Evolutionary conservation across 164 flowering plant genomes (phyloP), one percentile per base, ranked within the genome.

Genomic region (Platanus orientalis): DNA sequence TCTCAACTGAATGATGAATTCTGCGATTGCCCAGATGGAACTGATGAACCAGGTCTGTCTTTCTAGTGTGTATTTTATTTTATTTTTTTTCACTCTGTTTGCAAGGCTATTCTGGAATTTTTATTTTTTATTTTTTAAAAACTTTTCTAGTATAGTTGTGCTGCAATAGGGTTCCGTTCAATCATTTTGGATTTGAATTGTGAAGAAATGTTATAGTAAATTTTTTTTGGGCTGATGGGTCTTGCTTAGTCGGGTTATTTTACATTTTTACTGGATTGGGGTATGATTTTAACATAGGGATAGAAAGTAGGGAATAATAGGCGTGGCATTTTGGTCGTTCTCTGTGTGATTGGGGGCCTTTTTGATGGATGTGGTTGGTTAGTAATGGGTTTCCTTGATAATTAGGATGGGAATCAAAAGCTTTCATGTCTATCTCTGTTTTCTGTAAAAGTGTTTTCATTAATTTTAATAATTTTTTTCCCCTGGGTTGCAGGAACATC

Each of bases 21-120:
- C 75, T 92, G 98, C 54, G 98, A 92, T 60, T 92, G 98, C 71
- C 78, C 80, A 23, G 98, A 92, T 58, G 94, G 88, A 68, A 80
- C 96, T 42, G 98, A 92, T 66, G 98, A 92, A 71, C 98, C 98
- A 23, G 97, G 97, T 86, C 6, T 32, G 58, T 40, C 13, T 23
- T 54, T 34, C 28, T 30, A 17, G 11, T 55, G 60, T 26, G 32
- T n/a, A n/a, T n/a, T n/a, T n/a, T n/a, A n/a, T 54, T 21, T 44
- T 24, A 28, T 6, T 13, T 29, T 30, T 13, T 19, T 50, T 64
- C 26, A 3, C 2, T 69, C 27, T 3, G 27, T 61, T 40, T 42
- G 4, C 0, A 14, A 16, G n/a, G 49, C 49, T 12, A 14, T 12
- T 42, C 17, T 42, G 16, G 47, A 3, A 9, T 32, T 32, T 9